Evolutionary conservation across 768 basidiomycete species (phyloP).

Genomic region (Suillus americanus): DNA sequence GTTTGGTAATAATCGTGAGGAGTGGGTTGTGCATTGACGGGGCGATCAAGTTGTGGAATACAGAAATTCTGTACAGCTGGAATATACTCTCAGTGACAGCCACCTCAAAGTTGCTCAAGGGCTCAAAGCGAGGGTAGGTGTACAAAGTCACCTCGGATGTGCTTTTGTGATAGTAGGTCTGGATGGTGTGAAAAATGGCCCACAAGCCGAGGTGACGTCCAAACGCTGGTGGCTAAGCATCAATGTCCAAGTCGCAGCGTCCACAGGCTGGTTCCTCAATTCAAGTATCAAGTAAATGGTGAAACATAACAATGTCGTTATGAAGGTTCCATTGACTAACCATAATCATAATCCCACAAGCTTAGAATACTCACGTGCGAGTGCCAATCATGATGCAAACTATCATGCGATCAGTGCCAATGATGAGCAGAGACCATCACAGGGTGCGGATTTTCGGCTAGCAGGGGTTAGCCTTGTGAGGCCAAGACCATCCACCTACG

Average conservation of each 20-base stretch:
- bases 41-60: neutral
- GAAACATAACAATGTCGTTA: neutral
- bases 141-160: neutral
- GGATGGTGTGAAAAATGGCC: too few species aligned
- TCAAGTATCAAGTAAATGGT: neutral
- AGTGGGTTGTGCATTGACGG: neutral
- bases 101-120: too few species aligned
- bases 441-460: neutral
- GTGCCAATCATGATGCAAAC: neutral
- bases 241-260: neutral
- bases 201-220: neutral
- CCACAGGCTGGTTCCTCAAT: neutral
- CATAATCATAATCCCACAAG: neutral
- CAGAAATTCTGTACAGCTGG: neutral
- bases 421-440: neutral
- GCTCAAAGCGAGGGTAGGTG: too few species aligned
- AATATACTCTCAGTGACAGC: neutral
- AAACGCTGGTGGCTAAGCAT: too few species aligned
- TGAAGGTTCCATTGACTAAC: neutral
- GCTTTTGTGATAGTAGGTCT: neutral
- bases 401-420: neutral
- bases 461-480: neutral
- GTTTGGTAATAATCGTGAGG: neutral
- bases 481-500: neutral
- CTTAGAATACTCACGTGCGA: neutral